Evolutionary conservation across 2,329 filamentous ascomycete species (phyloP), one percentile per base, ranked within the genome.

Genomic region (Cladosporium halotolerans): DNA sequence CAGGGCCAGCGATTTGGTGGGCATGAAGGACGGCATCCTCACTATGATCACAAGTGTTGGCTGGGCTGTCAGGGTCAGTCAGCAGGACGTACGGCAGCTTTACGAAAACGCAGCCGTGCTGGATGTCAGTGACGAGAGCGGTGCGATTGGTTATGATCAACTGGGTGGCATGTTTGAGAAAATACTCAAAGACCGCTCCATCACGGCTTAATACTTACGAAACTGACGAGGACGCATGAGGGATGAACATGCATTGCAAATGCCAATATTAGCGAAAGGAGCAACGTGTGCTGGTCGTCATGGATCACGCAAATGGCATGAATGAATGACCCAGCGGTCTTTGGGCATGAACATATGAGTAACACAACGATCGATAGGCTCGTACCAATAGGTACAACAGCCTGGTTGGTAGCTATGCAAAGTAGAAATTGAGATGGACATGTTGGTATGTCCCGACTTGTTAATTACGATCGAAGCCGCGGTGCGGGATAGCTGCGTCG

Each of bases 11-110:
- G 73, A 74, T 1, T 18, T 75, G 36, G 42, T 62, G 33, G 73
- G 60, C 41, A 62, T 16, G 52, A 65, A 65, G 44, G 64, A 56
- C 8, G 62, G 61, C 11, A 23, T 58, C 9, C 57, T 70, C 51
- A 68, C 68, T 3, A 63, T 76, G 64, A 64, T 76, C 3, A 77
- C 74, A 13, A 68, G 68, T 9, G 66, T 60, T 11, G 71, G 71
- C 4, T 76, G 74, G 73, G 60, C 73, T 23, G 71, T 75, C 0
- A 65, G 61, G 45, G 63, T 77, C 6, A 67, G 68, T 32, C 59
- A 60, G 23, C 61, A 68, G 13, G 61, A 74, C 31, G 72, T 77
- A 72, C 56, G 52, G 39, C 59, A 60, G 42, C 68, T 69, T 16
- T 77, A 76, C 16, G 63, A 68, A 41, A 68, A 66, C 4, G 66